These are phyloP conservation scores for Candida xiaguanensis DNA, from an alignment of 805 yeast genomes.

Conservation along the genomic window DNA sequence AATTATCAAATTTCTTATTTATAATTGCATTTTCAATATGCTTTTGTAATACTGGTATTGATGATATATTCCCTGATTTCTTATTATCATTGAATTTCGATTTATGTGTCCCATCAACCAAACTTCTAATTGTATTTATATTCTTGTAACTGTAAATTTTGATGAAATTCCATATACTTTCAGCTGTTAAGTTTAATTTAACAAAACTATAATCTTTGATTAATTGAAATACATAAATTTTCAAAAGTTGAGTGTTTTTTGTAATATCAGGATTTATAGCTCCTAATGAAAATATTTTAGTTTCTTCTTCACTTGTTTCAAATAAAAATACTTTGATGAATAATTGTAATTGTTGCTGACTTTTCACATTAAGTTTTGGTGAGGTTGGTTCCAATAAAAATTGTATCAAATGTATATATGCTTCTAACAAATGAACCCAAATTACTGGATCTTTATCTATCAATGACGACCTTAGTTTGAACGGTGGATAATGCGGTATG, in stretches of 20 bases:
- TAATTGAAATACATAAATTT: slow-evolving; percentile 48
- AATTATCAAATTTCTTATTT: slow-evolving; percentile 41
- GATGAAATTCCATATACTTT: slow-evolving; percentile 61
- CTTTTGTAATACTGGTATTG: slow-evolving; percentile 47
- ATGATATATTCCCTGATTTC: slow-evolving; percentile 47
- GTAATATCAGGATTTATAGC: slow-evolving; percentile 67
- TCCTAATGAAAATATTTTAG: slow-evolving; percentile 64
- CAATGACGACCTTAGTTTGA: slow-evolving; percentile 67
- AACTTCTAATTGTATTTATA: slow-evolving; percentile 41
- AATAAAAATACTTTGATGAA: slow-evolving; percentile 56
- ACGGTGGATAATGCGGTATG: slow-evolving; percentile 71
- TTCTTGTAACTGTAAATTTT: slow-evolving; percentile 48
- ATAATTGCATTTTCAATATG: slow-evolving; percentile 42
- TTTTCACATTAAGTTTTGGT: slow-evolving; percentile 43
- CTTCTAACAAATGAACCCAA: slow-evolving; percentile 70
- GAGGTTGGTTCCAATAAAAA: slow-evolving; percentile 40
- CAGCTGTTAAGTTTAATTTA: slow-evolving; percentile 56
- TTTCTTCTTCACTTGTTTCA: slow-evolving; percentile 61
- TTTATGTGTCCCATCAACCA: slow-evolving; percentile 53
- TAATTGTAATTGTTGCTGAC: slow-evolving; percentile 54
- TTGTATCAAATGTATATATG: slow-evolving; percentile 52
- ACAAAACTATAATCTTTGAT: slow-evolving; percentile 48
- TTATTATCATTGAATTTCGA: slow-evolving; percentile 46
- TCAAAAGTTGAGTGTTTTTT: slow-evolving; percentile 46
- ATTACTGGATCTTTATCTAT: slow-evolving; percentile 82